These are phyloP conservation scores for Exserohilum rostratum DNA, from an alignment of 2,329 filamentous ascomycete genomes.

Conservation along the genomic window DNA sequence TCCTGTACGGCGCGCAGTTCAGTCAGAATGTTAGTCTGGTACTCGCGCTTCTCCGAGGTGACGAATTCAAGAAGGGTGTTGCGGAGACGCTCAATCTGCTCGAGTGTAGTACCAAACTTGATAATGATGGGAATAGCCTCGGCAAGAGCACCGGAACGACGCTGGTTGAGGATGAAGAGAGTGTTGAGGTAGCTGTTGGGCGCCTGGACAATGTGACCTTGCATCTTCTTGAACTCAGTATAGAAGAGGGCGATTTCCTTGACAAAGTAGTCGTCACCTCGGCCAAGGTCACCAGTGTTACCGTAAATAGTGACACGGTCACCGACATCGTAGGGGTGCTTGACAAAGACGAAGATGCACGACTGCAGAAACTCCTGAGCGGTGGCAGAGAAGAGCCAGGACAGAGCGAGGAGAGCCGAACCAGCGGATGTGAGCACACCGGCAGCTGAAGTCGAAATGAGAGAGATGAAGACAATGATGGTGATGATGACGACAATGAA, in stretches of 20 bases:
- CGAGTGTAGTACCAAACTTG: conserved; percentile 83
- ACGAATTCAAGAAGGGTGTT: conserved; percentile 83
- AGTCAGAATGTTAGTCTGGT: conserved; percentile 82
- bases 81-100: conserved; percentile 83
- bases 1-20: conserved; percentile 81
- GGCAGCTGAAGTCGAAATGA: conserved; percentile 89
- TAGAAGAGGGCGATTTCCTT: conserved; percentile 92
- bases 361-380: conserved; percentile 95
- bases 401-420: conserved; percentile 83
- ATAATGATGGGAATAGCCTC: conserved; percentile 84
- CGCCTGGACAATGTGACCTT: conserved; percentile 93
- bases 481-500: conserved; percentile 83
- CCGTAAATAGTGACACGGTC: conserved; percentile 92
- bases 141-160: conserved; percentile 84
- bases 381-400: conserved; percentile 90
- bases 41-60: conserved; percentile 83
- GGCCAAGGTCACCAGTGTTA: conserved; percentile 77
- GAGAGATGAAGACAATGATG: conserved; percentile 83
- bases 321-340: conserved; percentile 95
- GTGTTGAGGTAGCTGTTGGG: conserved; percentile 93
- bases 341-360: conserved; percentile 93
- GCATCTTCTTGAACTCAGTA: conserved; percentile 98
- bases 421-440: conserved; percentile 89
- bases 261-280: conserved; percentile 93
- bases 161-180: conserved; percentile 93